These are phyloP conservation scores for Suillus plorans DNA, from an alignment of 768 basidiomycete genomes.

Conservation along the genomic window DNA sequence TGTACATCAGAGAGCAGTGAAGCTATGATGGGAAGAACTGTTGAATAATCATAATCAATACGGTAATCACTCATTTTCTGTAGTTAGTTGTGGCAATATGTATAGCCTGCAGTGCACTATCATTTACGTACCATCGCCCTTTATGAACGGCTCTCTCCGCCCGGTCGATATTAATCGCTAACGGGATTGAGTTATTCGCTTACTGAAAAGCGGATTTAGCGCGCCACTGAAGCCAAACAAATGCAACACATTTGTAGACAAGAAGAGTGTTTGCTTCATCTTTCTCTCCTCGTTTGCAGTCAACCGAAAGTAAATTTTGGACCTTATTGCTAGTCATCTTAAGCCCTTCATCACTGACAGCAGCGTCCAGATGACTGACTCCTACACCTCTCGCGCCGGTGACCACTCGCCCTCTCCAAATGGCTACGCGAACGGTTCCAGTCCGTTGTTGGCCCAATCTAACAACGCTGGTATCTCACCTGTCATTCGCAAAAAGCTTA, in stretches of 20 bases:
- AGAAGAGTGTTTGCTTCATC: conserved; percentile 28
- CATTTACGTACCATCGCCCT: conserved; percentile 2
- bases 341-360: conserved; percentile 22
- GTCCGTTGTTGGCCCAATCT: conserved; percentile 52
- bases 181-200: neutral
- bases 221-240: conserved; percentile 38
- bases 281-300: conserved; percentile 50
- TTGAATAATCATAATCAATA: neutral
- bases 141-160: conserved; percentile 1
- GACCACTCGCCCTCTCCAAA: conserved; percentile 54
- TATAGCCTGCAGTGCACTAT: conserved; percentile 6
- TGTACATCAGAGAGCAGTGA: conserved; percentile 39
- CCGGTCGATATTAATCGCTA: neutral
- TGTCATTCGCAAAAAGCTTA: conserved; percentile 84
- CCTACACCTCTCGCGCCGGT: conserved; percentile 70
- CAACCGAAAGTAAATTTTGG: conserved; percentile 52
- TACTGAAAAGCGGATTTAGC: neutral
- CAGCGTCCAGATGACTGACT: conserved; percentile 65
- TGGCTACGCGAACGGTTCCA: conserved; percentile 61
- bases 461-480: conserved; percentile 31
- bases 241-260: conserved; percentile 24
- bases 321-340: conserved; percentile 20
- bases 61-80: neutral
- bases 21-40: neutral
- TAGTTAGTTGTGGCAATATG: conserved; percentile 4